These are phyloP conservation scores for Ganoderma resinaceum DNA, from an alignment of 1,284 basidiomycete species.

Conservation along the genomic window DNA sequence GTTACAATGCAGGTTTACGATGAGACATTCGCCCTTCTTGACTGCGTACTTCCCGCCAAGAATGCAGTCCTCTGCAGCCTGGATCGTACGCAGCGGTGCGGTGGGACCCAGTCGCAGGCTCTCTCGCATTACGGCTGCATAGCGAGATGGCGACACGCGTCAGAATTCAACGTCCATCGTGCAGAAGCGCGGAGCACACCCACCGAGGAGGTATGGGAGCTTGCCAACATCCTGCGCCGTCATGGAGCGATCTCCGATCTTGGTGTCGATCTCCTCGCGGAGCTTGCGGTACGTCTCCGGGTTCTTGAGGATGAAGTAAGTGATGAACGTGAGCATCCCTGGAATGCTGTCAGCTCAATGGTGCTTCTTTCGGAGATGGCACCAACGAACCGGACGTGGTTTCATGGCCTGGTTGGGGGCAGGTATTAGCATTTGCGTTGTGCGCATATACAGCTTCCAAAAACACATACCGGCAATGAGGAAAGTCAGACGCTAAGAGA, in stretches of 20 bases:
- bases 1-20: constrained; percentile 42
- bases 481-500: constrained; percentile 53
- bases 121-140: constrained; percentile 53
- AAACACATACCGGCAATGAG: constrained; percentile 50
- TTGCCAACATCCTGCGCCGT: constrained; percentile 49
- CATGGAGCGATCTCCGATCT: constrained; percentile 47
- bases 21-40: constrained; percentile 41
- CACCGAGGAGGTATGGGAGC: constrained; percentile 51
- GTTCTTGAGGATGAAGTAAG: constrained; percentile 53
- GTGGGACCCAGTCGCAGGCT: constrained; percentile 52
- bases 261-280: constrained; percentile 53
- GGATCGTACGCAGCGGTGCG: constrained; percentile 44
- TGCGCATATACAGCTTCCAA: background rate
- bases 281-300: constrained; percentile 51
- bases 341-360: background rate
- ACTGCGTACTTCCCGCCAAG: constrained; percentile 48
- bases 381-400: constrained; percentile 49
- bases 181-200: background rate
- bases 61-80: constrained; percentile 45
- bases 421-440: background rate
- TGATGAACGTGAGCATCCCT: constrained; percentile 47
- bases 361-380: background rate
- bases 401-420: constrained; percentile 46
- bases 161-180: background rate
- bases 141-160: background rate